Base-by-base conservation (phyloP, 2,329 filamentous ascomycete genomes). In the Aspergillus eucalypticola region DNA sequence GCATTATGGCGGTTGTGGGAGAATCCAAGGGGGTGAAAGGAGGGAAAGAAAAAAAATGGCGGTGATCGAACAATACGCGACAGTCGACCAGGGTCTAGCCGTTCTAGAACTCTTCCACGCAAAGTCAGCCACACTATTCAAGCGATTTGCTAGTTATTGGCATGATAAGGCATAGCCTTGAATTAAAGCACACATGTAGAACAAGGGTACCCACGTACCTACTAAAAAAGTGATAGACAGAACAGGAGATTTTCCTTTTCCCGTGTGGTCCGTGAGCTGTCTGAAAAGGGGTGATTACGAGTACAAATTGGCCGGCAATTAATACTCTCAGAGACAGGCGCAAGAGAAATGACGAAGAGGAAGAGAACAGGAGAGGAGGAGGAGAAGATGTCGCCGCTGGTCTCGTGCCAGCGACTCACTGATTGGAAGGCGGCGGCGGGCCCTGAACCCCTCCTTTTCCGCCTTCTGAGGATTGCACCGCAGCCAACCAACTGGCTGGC, bases 291-390 rank as follows among this genome's bases (percentile, higher is more conserved):
- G 27, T 27, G 52, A 17, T 42, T n/a, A 51, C n/a, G 42, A 63
- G 59, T 56, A 59, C 46, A 21, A 66, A 65, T 65, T 58, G 62
- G 44, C 61, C 60, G 54, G 60, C 63, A 67, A 67, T 62, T 58
- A 59, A 61, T 49, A 60, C 59, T 59, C 42, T 21, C 29, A 23
- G 11, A 11, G 42, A 48, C 11, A 44, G 32, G 58, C 53, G 38
- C 53, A 61, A 56, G 64, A 49, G 35, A 46, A 52, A 58, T 55
- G 54, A 55, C 53, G 54, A 59, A 59, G 56, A 59, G 27, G 58
- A 54, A 51, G 56, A 13, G 58, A 62, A 64, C 60, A 60, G 63
- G 61, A 63, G 53, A 46, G 25, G 53, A 54, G 49, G 58, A 25
- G 58, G 56, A 56, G 52, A 60, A 39, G 53, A 61, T 46, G 41